Conservation (phyloP, 2,329 filamentous ascomycete species). For the Colletotrichum sp. region DNA sequence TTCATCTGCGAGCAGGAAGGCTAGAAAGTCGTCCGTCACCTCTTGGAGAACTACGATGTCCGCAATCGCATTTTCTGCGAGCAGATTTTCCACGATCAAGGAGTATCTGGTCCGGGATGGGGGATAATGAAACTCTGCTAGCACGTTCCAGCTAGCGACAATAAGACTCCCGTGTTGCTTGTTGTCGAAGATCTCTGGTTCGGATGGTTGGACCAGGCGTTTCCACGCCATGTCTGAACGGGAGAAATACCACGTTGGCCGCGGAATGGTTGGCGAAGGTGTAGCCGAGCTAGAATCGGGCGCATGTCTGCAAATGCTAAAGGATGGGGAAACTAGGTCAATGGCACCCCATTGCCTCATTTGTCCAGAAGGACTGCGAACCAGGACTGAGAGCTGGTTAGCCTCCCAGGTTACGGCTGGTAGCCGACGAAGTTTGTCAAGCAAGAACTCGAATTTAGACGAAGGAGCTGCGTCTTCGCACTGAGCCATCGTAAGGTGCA, state of each 20-base stretch:
- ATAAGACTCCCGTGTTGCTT: constrained; percentile 28
- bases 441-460: constrained; percentile 53
- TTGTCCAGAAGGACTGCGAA: constrained; percentile 49
- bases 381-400: constrained; percentile 55
- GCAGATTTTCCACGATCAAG: constrained; percentile 47
- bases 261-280: not conserved
- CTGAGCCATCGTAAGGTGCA: constrained; percentile 68
- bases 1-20: constrained; percentile 53
- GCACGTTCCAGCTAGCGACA: constrained; percentile 59
- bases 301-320: not conserved
- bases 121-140: constrained; percentile 56
- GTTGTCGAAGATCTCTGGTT: not conserved
- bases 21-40: constrained; percentile 68
- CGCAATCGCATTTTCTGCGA: constrained; percentile 44
- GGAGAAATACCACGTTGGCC: not conserved
- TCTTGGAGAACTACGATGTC: constrained; percentile 65
- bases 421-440: constrained; percentile 57
- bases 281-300: not conserved
- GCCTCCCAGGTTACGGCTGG: constrained; percentile 54
- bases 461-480: constrained; percentile 47
- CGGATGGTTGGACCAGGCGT: not conserved
- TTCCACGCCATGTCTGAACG: not conserved
- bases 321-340: constrained; percentile 30
- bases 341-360: constrained; percentile 66
- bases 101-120: constrained; percentile 46